A percentile compares a stretch with the other conserved stretches of the same genome.
Conservation (phyloP, 192 early-diverging fungal genomes). For the Backusella macrospora region DNA sequence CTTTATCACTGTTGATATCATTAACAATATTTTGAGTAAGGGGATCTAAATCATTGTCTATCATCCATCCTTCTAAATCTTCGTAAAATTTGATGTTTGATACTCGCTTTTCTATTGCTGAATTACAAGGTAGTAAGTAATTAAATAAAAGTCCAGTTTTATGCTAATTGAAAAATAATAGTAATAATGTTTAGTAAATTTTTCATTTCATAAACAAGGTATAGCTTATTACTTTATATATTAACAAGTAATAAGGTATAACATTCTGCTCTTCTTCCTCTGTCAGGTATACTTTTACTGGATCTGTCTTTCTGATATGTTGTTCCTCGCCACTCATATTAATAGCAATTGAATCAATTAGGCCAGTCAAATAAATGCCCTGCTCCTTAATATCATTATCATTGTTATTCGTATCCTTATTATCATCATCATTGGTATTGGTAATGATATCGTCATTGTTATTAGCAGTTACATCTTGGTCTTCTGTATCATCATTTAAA, state of each 20-base stretch:
- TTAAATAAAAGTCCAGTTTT: slow-evolving; percentile 31
- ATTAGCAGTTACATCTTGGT: background rate
- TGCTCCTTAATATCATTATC: background rate
- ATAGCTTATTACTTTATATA: slow-evolving; percentile 35
- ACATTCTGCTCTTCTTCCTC: background rate
- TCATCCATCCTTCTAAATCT: slow-evolving; percentile 27
- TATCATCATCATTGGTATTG: background rate
- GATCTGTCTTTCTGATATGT: slow-evolving; percentile 21
- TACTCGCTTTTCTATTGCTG: slow-evolving; percentile 19
- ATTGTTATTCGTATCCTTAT: background rate
- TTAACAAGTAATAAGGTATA: slow-evolving; percentile 31
- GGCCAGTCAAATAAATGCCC: slow-evolving; percentile 38
- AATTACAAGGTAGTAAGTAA: slow-evolving; percentile 29
- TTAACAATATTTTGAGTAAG: slow-evolving; percentile 11
- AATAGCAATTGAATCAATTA: slow-evolving; percentile 20
- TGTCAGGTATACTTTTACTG: slow-evolving; percentile 33
- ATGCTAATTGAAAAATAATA: slow-evolving; percentile 23
- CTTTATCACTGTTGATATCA: slow-evolving; percentile 14
- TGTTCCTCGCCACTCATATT: slow-evolving; percentile 34
- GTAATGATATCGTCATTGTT: background rate
- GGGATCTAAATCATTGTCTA: slow-evolving; percentile 22
- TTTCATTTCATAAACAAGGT: too few relatives aligned
- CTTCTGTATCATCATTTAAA: background rate
- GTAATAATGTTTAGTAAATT: background rate
- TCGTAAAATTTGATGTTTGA: slow-evolving; percentile 32